Conservation (phyloP, 148 eudicot genomes). For the Diospyros lotus region DNA sequence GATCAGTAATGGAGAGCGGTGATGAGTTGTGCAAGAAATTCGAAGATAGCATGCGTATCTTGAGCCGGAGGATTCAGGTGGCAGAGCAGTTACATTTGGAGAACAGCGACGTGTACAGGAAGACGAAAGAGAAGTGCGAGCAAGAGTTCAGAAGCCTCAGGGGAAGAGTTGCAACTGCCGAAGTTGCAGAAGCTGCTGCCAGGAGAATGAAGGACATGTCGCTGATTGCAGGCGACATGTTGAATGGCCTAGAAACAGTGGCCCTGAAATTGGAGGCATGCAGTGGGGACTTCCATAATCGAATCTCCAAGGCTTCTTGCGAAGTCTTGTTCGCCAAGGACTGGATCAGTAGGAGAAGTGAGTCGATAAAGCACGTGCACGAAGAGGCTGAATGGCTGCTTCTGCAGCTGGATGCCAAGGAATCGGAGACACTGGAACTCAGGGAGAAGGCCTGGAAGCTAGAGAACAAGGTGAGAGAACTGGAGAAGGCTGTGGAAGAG, state of each 20-base stretch:
- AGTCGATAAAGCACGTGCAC: slow-evolving; percentile 33
- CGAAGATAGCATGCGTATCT: slow-evolving; percentile 56
- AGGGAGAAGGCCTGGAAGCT: slow-evolving; percentile 42
- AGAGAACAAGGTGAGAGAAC: slow-evolving; percentile 42
- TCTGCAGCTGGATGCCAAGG: slow-evolving; percentile 37
- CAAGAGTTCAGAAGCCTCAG: slow-evolving; percentile 33
- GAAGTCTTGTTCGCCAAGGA: slow-evolving; percentile 61
- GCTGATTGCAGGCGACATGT: slow-evolving; percentile 28
- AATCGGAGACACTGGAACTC: slow-evolving; percentile 36
- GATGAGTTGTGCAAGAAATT: slow-evolving; percentile 54
- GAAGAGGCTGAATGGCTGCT: slow-evolving; percentile 28
- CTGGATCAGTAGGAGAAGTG: slow-evolving; percentile 43
- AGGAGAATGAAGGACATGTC: slow-evolving; percentile 27
- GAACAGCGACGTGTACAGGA: slow-evolving; percentile 46
- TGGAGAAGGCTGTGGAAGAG: slow-evolving; percentile 28
- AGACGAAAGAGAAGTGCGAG: slow-evolving; percentile 39
- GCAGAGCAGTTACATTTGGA: slow-evolving; percentile 75
- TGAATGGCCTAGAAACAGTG: slow-evolving; percentile 31
- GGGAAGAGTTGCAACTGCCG: slow-evolving; percentile 9
- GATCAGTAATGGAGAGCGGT: slow-evolving; percentile 57
- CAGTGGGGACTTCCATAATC: slow-evolving; percentile 35
- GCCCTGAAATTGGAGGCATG: slow-evolving; percentile 38
- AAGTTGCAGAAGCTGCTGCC: slow-evolving; percentile 25
- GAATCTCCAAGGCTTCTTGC: slow-evolving; percentile 46
- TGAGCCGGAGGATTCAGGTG: slow-evolving; percentile 69